Base-by-base conservation (phyloP, 208 protist species). In the Leishmania gerbilli region DNA sequence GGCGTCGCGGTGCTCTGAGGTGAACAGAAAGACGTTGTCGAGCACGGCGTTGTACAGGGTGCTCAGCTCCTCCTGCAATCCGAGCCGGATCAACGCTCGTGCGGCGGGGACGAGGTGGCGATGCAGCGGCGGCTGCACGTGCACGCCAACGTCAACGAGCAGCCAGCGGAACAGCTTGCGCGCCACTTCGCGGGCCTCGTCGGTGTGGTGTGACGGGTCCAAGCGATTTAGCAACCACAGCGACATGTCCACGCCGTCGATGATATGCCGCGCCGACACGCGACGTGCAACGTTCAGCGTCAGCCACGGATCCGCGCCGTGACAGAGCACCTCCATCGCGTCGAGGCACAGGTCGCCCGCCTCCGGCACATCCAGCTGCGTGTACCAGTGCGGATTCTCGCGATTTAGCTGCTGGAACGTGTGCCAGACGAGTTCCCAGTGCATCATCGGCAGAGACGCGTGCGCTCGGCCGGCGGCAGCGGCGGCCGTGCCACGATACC, bases 161-260 rank as follows among this genome's bases (percentile, higher is more conserved):
- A 97, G 82, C 94, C 94, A 97, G 40, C 86, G 88, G 74, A 96
- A 96, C 51, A 97, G 71, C 79, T 92, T 92, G 21, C 82, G 85
- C 15, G 93, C 87, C 13, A 97, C 91, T 24, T 90, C 89, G 17
- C 85, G 80, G 4, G 92, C 91, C 79, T 95, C 92, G 60, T 90
- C 86, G 0, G 87, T 89, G 85, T 96, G 94, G 72, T 96, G 93
- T 13, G 88, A 90, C 19, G 85, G 74, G 78, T 96, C 93, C 9
- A 97, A 79, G 60, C 89, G 94, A 71, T 95, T 90, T 47, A 97
- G 78, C 49, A 96, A 77, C 91, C 90, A 96, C 15, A 97, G 80
- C 19, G 94, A 90, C 83, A 95, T 89, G 15, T 96, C 91, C 17
- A 97, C 81, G n/a, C 92, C 92, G 65, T 97, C 93, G 1, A 97